phyloP scores from a whole-genome alignment of 345 rosid genomes.

The Euclidium syriacum region DNA sequence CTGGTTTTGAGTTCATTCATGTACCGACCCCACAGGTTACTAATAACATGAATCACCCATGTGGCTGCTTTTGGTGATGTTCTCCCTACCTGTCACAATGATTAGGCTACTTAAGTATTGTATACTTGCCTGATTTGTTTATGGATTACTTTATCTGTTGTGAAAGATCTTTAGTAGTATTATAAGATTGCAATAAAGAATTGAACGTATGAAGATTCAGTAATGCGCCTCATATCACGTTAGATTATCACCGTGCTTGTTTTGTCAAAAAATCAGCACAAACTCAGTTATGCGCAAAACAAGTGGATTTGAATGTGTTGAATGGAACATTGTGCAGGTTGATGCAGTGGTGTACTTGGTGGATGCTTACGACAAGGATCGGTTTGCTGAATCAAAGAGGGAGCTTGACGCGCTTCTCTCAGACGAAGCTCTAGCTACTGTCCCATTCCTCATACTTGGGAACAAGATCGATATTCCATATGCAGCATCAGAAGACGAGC shows the following conservation, averaged over 20 bases:
- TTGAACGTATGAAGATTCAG: too few relatives aligned
- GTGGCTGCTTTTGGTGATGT: neutral
- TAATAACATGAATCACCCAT: neutral
- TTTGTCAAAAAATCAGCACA: too few relatives aligned
- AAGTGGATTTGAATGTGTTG: too few relatives aligned
- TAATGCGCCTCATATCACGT: too few relatives aligned
- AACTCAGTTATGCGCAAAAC: too few relatives aligned
- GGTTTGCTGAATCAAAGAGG: slow-evolving; percentile 54
- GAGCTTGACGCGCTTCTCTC: slow-evolving; percentile 63
- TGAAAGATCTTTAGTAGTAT: too few relatives aligned
- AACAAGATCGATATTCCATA: too few relatives aligned
- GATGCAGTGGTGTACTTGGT: slow-evolving; percentile 60
- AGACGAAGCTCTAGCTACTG: slow-evolving; percentile 42
- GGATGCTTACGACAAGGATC: slow-evolving; percentile 59
- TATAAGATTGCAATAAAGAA: too few relatives aligned
- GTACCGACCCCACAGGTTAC: neutral
- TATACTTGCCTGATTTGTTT: too few relatives aligned
- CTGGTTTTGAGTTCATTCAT: neutral
- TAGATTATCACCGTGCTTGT: too few relatives aligned
- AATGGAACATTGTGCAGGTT: slow-evolving; percentile 29
- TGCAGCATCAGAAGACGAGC: slow-evolving; percentile 59
- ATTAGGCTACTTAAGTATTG: neutral
- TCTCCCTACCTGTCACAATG: neutral
- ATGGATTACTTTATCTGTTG: too few relatives aligned
- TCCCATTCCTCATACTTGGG: slow-evolving; percentile 50